Evolutionary conservation across 2,329 filamentous ascomycete genomes (phyloP).

Genomic region (Diplocarpon rosae): DNA sequence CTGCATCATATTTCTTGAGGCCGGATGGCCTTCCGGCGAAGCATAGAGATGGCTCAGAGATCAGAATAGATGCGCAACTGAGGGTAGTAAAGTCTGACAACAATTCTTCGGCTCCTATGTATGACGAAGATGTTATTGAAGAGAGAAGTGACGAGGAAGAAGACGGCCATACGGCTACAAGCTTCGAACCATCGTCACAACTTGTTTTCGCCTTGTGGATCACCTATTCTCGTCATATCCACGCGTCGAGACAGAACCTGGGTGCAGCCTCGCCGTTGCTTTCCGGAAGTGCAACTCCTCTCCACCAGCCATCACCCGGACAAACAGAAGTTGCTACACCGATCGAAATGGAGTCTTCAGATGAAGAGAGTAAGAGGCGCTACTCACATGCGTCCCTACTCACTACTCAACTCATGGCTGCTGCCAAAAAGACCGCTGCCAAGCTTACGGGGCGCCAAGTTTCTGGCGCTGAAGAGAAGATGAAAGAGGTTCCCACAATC

Average conservation of each 20-base stretch:
- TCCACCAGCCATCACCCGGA: slow-evolving; percentile 68
- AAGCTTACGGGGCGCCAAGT: slow-evolving; percentile 36
- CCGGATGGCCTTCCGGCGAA: slow-evolving; percentile 76
- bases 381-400: slow-evolving; percentile 36
- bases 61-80: slow-evolving; percentile 94
- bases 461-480: slow-evolving; percentile 23
- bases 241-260: slow-evolving; percentile 54
- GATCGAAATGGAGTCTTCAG: slow-evolving; percentile 44
- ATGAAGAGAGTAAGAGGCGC: slow-evolving; percentile 34
- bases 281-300: slow-evolving; percentile 57
- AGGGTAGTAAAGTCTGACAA: slow-evolving; percentile 86
- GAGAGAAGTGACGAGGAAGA: slow-evolving; percentile 47
- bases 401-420: slow-evolving; percentile 46
- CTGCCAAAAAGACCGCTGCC: slow-evolving; percentile 42
- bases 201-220: slow-evolving; percentile 94
- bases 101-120: slow-evolving; percentile 37
- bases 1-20: slow-evolving; percentile 65
- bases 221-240: slow-evolving; percentile 87
- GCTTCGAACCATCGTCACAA: slow-evolving; percentile 50
- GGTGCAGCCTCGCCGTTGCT: slow-evolving; percentile 52
- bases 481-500: slow-evolving; percentile 25
- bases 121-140: slow-evolving; percentile 52
- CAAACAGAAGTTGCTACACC: slow-evolving; percentile 52
- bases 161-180: slow-evolving; percentile 26
- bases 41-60: slow-evolving; percentile 82